phyloP scores from a whole-genome alignment of 306 rosid genomes.

The Vigna trinervia region DNA sequence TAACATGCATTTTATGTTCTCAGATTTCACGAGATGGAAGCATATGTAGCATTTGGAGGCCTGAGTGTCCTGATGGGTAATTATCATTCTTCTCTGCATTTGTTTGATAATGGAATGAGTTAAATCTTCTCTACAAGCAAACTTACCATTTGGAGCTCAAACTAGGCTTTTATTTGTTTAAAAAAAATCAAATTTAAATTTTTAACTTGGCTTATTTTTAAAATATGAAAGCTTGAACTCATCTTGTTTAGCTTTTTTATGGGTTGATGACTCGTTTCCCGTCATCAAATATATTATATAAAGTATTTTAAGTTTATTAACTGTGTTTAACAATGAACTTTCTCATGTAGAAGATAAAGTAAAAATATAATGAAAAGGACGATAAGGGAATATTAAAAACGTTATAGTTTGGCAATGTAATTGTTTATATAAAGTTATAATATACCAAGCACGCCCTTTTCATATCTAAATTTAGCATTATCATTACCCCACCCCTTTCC shows the following conservation, averaged over 20 bases:
- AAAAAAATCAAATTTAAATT: not conserved
- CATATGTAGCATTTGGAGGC: slow-evolving; percentile 96
- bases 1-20: slow-evolving; percentile 49
- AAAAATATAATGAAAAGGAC: not conserved
- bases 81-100: slow-evolving; percentile 15
- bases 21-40: slow-evolving; percentile 65
- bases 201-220: not conserved
- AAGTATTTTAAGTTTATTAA: not conserved
- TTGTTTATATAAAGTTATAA: not conserved
- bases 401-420: too few relatives aligned
- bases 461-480: not conserved
- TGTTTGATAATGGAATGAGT: slow-evolving; percentile 11
- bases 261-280: not conserved
- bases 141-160: not conserved
- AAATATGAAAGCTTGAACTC: not conserved
- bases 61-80: slow-evolving; percentile 94
- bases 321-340: not conserved
- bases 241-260: not conserved
- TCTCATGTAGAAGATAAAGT: slow-evolving; percentile 11
- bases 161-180: not conserved
- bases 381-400: not conserved
- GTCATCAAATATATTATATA: not conserved
- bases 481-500: not conserved
- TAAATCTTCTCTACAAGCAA: not conserved
- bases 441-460: not conserved